Base-by-base conservation (phyloP, 345 rosid species). In the Cardamine chenopodiifolia region DNA sequence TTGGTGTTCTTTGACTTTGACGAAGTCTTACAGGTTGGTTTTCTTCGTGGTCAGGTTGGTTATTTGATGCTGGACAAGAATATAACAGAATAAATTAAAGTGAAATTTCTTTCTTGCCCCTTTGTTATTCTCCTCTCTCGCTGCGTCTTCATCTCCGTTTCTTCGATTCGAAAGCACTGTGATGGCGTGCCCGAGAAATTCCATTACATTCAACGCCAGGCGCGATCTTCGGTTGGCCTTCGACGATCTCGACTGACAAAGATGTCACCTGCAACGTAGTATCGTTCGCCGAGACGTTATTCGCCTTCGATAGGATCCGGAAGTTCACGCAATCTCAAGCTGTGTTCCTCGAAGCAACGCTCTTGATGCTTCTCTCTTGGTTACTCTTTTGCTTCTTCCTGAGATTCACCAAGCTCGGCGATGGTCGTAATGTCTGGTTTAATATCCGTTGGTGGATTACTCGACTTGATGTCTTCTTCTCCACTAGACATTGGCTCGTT, bases 401-500 rank as follows among this genome's bases (percentile, higher is more conserved):
- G 80, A 80, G 99, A 88, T 88, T 89, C 73, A 74, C 76, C 70
- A 90, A 92, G 83, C 82, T 86, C 45, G 87, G 90, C 8, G 93
- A 92, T 78, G 97, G 98, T 2, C 80, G 82, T 54, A 85, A 71
- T 35, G 14, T 79, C 26, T 88, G 97, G 96, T 95, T 95, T 70
- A 83, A 74, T 65, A 72, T 95, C 68, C 83, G 99, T 50, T 95
- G 99, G 97, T 92, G 96, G 97, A 79, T 95, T 80, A 89, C 96
- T 80, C 81, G 99, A 4, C 74, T 95, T 50, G 99, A 95, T 72
- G 67, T 95, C 80, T 85, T 90, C 85, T 95, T 88, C 74, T 80
- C 99, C 73, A 95, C 97, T 18, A 77, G 97, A 68, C 99, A 95
- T 82, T 95, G 97, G 97, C 92, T 92, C 82, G 99, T 94, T 56